A percentile compares a stretch with the other conserved stretches of the same genome.
Conservation (phyloP, 1,284 basidiomycete genomes). For the Rhizopogon parksii region DNA sequence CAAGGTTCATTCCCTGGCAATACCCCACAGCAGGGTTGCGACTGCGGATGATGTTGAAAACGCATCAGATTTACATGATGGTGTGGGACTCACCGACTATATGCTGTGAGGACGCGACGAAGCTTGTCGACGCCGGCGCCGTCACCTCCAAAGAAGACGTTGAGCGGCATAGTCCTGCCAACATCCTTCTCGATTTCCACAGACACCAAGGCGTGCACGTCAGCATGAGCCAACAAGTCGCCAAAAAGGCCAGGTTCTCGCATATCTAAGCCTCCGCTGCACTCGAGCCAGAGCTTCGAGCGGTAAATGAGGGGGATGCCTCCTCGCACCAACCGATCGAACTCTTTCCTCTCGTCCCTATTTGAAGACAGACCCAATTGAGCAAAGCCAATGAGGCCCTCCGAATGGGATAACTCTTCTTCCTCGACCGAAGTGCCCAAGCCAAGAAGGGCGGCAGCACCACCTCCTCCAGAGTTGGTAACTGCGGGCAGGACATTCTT, state of each 20-base stretch:
- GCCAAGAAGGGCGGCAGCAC: constrained; percentile 53
- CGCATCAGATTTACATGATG: constrained; percentile 5
- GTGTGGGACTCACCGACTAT: constrained; percentile 65
- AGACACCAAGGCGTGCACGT: constrained; percentile 49
- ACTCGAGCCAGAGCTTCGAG: constrained; percentile 87
- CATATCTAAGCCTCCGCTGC: constrained; percentile 86
- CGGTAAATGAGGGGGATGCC: constrained; percentile 90
- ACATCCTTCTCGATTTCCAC: constrained; percentile 95
- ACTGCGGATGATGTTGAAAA: constrained; percentile 29
- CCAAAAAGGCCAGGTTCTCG: constrained; percentile 88
- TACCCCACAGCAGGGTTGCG: constrained; percentile 84
- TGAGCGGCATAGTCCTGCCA: constrained; percentile 88
- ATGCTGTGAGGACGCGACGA: constrained; percentile 82
- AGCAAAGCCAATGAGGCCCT: constrained; percentile 82
- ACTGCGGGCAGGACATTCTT: constrained; percentile 13
- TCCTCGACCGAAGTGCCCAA: constrained; percentile 56
- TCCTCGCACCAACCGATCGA: constrained; percentile 70
- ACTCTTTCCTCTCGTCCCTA: constrained; percentile 72
- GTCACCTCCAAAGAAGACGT: constrained; percentile 94
- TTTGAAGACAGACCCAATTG: constrained; percentile 74
- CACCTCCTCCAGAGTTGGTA: constrained; percentile 9
- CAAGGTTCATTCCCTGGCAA: constrained; percentile 92
- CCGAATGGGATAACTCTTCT: constrained; percentile 65
- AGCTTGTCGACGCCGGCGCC: constrained; percentile 92
- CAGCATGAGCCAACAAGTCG: constrained; percentile 67